Percentiles rank a stretch among this genome's conserved stretches.
phyloP scores from a whole-genome alignment of 2,329 filamentous ascomycete species.

The Tolypocladium nubicola region DNA sequence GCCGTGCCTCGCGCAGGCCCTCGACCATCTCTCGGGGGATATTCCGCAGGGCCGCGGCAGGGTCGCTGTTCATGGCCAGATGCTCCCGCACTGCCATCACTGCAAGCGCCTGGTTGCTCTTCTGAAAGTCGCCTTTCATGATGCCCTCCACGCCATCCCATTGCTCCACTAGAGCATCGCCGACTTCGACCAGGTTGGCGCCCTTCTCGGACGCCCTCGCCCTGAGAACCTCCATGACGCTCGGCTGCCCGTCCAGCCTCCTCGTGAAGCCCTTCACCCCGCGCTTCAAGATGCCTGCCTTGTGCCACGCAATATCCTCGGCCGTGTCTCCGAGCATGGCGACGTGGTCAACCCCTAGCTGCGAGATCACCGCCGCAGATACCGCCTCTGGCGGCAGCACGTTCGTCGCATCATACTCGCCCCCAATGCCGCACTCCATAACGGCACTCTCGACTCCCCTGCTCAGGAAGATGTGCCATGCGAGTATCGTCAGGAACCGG shows the following conservation, averaged over 20 bases:
- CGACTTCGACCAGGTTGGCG: slow-evolving; percentile 30
- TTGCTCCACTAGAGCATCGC: slow-evolving; percentile 22
- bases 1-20: slow-evolving; percentile 56
- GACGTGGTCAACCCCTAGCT: slow-evolving; percentile 77
- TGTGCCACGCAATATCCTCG: slow-evolving; percentile 81
- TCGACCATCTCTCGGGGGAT: slow-evolving; percentile 37
- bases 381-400: slow-evolving; percentile 55
- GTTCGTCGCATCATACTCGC: slow-evolving; percentile 89
- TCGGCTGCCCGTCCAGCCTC: slow-evolving; percentile 18
- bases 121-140: slow-evolving; percentile 43
- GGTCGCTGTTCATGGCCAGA: slow-evolving; percentile 24
- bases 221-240: slow-evolving; percentile 42
- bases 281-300: slow-evolving; percentile 74
- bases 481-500: slow-evolving; percentile 80
- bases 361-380: slow-evolving; percentile 63
- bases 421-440: slow-evolving; percentile 89
- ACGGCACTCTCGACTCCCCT: slow-evolving; percentile 71
- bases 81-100: slow-evolving; percentile 46
- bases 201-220: slow-evolving; percentile 48
- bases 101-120: slow-evolving; percentile 48
- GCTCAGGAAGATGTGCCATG: slow-evolving; percentile 69
- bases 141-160: slow-evolving; percentile 31
- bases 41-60: slow-evolving; percentile 11
- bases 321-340: slow-evolving; percentile 70
- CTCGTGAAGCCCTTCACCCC: slow-evolving; percentile 32